phyloP scores from a whole-genome alignment of 345 rosid genomes.

The Eucalyptus marginata region DNA sequence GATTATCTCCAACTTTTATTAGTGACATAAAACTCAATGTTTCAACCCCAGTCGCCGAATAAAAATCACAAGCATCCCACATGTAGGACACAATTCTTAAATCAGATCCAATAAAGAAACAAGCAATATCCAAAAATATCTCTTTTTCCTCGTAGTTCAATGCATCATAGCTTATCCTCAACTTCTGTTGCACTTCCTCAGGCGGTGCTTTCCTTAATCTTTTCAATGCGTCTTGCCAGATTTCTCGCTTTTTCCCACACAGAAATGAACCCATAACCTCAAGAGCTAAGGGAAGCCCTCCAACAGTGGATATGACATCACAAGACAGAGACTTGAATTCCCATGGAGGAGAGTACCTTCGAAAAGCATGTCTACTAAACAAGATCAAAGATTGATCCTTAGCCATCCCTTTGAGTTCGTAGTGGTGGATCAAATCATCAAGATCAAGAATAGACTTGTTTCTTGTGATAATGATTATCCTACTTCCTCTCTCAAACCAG shows the following conservation, averaged over 20 bases:
- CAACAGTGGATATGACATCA: fast-evolving
- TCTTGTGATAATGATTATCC: background rate
- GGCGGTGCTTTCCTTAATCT: fast-evolving
- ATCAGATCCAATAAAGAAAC: background rate
- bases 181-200: fast-evolving
- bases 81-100: background rate
- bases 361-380: background rate
- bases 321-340: fast-evolving
- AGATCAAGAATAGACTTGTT: fast-evolving
- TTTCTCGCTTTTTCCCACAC: too few species aligned
- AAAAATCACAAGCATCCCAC: background rate
- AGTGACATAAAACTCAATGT: fast-evolving
- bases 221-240: fast-evolving
- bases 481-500: background rate
- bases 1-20: background rate
- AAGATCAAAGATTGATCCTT: background rate
- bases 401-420: fast-evolving
- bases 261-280: background rate
- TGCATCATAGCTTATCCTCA: background rate
- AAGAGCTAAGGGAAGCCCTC: background rate
- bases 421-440: too few species aligned
- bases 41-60: background rate
- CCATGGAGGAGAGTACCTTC: background rate
- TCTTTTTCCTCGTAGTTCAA: fast-evolving
- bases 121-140: background rate